phyloP scores from a whole-genome alignment of 108 stramenopile species.

The Skeletonema costatum region DNA sequence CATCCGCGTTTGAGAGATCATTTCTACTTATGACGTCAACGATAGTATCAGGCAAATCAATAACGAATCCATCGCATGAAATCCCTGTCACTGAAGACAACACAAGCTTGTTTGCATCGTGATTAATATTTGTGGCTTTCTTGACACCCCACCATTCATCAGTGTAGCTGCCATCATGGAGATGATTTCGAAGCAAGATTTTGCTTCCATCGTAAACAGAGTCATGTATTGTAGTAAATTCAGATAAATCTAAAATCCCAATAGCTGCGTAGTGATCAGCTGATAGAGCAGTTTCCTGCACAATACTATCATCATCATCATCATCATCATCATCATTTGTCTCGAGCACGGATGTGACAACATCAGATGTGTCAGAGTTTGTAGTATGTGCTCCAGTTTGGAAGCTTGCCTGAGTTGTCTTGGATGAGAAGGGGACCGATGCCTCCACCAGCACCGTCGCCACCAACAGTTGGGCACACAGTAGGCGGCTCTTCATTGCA shows the following conservation, averaged over 20 bases:
- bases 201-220: neutral
- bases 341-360: neutral
- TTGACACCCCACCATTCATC: neutral
- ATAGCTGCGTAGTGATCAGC: neutral
- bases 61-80: slow-evolving; percentile 19
- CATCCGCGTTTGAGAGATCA: neutral
- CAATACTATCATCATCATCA: neutral
- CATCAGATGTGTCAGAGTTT: neutral
- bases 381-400: neutral
- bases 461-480: neutral
- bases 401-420: neutral
- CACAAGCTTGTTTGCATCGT: slow-evolving; percentile 7
- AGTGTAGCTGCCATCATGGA: neutral
- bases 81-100: slow-evolving; percentile 13
- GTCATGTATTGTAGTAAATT: neutral
- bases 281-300: neutral
- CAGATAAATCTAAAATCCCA: neutral
- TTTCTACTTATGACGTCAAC: neutral
- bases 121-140: neutral
- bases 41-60: slow-evolving; percentile 7
- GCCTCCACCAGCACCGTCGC: neutral
- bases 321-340: neutral
- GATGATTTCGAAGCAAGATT: neutral
- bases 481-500: neutral
- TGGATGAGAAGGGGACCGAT: neutral